Conservation (phyloP, 192 early-diverging fungal genomes). For the Linderina pennispora region DNA sequence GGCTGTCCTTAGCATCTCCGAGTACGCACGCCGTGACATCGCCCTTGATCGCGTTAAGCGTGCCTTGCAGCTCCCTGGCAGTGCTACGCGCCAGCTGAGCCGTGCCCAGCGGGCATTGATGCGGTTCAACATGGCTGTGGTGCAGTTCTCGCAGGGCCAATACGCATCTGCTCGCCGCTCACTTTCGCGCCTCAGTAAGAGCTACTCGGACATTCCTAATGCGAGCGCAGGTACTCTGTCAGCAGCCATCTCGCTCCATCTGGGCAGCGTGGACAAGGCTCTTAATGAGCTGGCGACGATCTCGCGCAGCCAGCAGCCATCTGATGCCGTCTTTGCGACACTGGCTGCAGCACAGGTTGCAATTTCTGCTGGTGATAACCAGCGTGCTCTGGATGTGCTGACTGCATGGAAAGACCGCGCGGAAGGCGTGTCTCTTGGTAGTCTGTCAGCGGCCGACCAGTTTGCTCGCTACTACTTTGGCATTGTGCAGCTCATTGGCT, state of each 20-base stretch:
- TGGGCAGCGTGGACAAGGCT: constrained; percentile 7
- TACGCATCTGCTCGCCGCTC: constrained; percentile 16
- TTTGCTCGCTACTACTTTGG: constrained; percentile 41
- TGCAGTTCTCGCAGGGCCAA: constrained; percentile 24
- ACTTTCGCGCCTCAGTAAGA: constrained; percentile 12
- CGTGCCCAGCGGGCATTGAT: constrained; percentile 25
- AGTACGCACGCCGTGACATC: not conserved
- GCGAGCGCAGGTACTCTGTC: constrained; percentile 17
- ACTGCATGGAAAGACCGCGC: constrained; percentile 24
- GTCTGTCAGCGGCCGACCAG: constrained; percentile 1
- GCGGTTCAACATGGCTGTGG: constrained; percentile 35
- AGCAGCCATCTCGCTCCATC: constrained; percentile 18
- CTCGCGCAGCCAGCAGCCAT: constrained; percentile 5
- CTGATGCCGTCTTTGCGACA: constrained; percentile 3
- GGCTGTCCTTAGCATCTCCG: not conserved
- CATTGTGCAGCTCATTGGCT: constrained; percentile 11
- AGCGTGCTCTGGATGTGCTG: constrained; percentile 14
- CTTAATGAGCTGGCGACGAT: constrained; percentile 25
- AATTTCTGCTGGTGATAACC: constrained; percentile 11
- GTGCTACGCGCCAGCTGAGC: constrained; percentile 8
- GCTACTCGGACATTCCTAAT: constrained; percentile 1
- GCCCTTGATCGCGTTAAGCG: constrained; percentile 13
- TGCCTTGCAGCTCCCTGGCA: constrained; percentile 20
- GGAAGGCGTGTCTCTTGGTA: constrained; percentile 4
- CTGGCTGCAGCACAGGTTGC: constrained; percentile 34